Evolutionary conservation across 176 grass and related monocot species (phyloP).

Genomic region (Tuctoria greenei): DNA sequence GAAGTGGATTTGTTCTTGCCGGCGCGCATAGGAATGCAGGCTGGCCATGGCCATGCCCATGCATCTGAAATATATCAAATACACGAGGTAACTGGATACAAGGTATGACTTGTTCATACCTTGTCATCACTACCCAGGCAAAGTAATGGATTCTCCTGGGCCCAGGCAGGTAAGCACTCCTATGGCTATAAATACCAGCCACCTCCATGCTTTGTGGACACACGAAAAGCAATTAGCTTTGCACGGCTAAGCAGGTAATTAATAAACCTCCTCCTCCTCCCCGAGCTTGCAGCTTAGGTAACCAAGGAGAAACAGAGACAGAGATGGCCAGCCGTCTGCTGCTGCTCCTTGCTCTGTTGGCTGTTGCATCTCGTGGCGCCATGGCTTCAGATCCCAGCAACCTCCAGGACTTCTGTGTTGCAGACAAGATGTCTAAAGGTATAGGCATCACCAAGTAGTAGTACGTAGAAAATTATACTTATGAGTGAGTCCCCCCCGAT

Average conservation of each 20-base stretch:
- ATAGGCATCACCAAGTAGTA: not conserved
- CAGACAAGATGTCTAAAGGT: conserved; percentile 3
- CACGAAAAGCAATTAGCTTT: not conserved
- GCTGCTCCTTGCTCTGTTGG: not conserved
- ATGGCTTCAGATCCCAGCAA: not conserved
- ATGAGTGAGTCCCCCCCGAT: not conserved
- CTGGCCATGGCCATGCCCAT: not conserved
- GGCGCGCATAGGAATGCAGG: not conserved
- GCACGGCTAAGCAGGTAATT: not conserved
- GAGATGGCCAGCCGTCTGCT: not conserved
- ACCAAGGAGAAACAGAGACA: not conserved
- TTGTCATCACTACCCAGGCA: not conserved
- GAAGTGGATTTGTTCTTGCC: not conserved
- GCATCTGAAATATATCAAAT: not conserved
- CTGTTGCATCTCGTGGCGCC: not conserved
- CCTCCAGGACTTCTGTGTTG: conserved; percentile 18
- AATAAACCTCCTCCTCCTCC: not conserved
- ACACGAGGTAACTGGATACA: not conserved
- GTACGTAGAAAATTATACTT: too few relatives aligned
- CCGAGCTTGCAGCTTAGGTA: not conserved
- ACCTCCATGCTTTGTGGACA: not conserved
- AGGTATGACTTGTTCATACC: not conserved
- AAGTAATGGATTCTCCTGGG: too few relatives aligned
- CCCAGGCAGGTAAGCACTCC: not conserved
- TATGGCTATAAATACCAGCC: not conserved